Conservation (phyloP, 73 alveolate genomes). For the Paramecium caudatum region DNA sequence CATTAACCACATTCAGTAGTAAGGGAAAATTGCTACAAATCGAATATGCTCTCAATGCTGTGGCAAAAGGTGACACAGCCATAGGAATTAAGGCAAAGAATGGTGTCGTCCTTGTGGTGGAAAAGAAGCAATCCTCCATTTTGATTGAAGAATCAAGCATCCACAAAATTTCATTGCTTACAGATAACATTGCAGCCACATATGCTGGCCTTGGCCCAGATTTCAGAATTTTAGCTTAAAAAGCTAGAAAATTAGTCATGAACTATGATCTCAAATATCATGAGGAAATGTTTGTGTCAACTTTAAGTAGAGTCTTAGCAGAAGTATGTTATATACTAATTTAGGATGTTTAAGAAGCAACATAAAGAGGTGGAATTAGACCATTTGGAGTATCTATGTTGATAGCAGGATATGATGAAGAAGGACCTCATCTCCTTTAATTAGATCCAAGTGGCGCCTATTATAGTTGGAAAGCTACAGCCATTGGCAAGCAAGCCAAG, state of each 20-base stretch:
- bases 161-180: slow-evolving; percentile 82
- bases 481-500: slow-evolving; percentile 91
- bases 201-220: slow-evolving; percentile 96
- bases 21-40: slow-evolving; percentile 92
- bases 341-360: slow-evolving; percentile 88
- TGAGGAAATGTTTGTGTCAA: slow-evolving; percentile 89
- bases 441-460: slow-evolving; percentile 96
- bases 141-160: slow-evolving; percentile 92
- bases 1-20: slow-evolving; percentile 90
- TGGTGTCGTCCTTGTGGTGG: slow-evolving; percentile 96
- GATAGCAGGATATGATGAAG: slow-evolving; percentile 96
- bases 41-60: slow-evolving; percentile 95
- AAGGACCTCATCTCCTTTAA: slow-evolving; percentile 92
- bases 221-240: slow-evolving; percentile 86
- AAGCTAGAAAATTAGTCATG: slow-evolving; percentile 92
- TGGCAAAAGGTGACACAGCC: slow-evolving; percentile 94
- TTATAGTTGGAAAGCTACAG: slow-evolving; percentile 95
- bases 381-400: slow-evolving; percentile 96
- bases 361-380: slow-evolving; percentile 97
- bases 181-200: slow-evolving; percentile 89
- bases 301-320: slow-evolving; percentile 89
- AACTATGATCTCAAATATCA: slow-evolving; percentile 85
- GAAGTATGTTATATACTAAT: slow-evolving; percentile 10
- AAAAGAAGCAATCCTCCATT: slow-evolving; percentile 89
- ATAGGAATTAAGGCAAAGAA: slow-evolving; percentile 93